phyloP scores from a whole-genome alignment of 2,329 filamentous ascomycete genomes.

The Scolecobasidium constrictum region DNA sequence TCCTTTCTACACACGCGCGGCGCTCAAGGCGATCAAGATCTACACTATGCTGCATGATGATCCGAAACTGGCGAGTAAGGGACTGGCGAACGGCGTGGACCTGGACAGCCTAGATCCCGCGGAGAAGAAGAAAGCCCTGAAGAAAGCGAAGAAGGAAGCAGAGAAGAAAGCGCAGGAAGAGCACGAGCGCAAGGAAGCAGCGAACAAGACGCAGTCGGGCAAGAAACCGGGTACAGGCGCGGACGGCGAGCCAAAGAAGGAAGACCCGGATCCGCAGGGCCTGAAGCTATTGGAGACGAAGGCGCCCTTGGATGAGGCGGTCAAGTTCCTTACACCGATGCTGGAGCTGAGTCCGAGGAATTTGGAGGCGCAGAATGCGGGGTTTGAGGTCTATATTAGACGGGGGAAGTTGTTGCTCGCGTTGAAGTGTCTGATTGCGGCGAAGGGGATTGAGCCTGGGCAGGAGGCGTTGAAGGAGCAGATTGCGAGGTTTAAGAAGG shows the following conservation, averaged over 20 bases:
- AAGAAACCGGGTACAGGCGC: constrained; percentile 49
- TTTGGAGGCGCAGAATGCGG: constrained; percentile 70
- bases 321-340: constrained; percentile 74
- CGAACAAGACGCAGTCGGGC: constrained; percentile 53
- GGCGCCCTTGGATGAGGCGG: constrained; percentile 73
- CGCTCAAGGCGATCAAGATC: constrained; percentile 67
- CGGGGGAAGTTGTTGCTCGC: constrained; percentile 79
- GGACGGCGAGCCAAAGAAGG: constrained; percentile 61
- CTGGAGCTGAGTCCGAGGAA: constrained; percentile 73
- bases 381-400: constrained; percentile 82
- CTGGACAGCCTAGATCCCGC: constrained; percentile 40
- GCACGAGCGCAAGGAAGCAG: constrained; percentile 69
- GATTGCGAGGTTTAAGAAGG: constrained; percentile 55
- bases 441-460: constrained; percentile 55
- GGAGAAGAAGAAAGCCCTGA: constrained; percentile 76
- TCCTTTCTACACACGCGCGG: constrained; percentile 81
- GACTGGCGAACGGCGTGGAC: constrained; percentile 46
- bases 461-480: constrained; percentile 70
- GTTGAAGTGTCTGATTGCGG: constrained; percentile 70
- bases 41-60: constrained; percentile 73
- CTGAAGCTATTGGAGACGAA: constrained; percentile 68
- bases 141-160: constrained; percentile 78
- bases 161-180: constrained; percentile 64
- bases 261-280: constrained; percentile 81
- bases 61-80: constrained; percentile 52